These are phyloP conservation scores for Suhomyces panamericanus DNA, from an alignment of 1,139 yeast species.

Conservation along the genomic window DNA sequence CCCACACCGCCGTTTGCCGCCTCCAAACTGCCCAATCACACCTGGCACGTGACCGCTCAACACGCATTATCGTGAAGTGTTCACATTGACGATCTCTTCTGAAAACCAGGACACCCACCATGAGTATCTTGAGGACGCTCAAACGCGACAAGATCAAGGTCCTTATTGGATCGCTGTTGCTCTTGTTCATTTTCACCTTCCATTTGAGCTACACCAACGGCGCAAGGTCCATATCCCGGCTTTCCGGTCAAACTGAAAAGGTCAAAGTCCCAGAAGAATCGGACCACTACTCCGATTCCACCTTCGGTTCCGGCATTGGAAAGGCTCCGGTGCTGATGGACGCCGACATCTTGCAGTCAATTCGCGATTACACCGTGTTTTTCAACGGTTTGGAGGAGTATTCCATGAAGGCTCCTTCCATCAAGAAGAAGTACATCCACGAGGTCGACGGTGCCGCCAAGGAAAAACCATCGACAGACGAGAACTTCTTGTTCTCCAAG, in stretches of 20 bases:
- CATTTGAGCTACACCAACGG: conserved; percentile 1
- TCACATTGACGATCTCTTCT: too few relatives aligned
- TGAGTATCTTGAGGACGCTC: conserved; percentile 12
- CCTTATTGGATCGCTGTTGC: conserved; percentile 6
- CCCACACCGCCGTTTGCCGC: too few relatives aligned
- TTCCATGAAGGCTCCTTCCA: conserved; percentile 29
- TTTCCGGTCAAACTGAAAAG: background rate
- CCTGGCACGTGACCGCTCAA: conserved; percentile 1
- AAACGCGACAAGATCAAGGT: conserved; percentile 16
- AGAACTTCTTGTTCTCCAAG: conserved; percentile 36
- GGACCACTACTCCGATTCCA: background rate
- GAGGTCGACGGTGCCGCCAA: conserved; percentile 27
- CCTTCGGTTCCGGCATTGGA: background rate
- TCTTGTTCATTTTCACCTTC: background rate
- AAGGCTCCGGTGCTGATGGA: background rate
- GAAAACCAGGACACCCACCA: background rate
- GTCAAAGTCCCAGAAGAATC: background rate
- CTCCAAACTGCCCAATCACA: too few relatives aligned
- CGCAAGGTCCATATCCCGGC: background rate
- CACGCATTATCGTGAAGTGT: too few relatives aligned
- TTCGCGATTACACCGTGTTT: conserved; percentile 35
- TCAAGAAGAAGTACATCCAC: conserved; percentile 36
- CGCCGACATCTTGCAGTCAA: conserved; percentile 7
- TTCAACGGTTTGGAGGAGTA: conserved; percentile 34
- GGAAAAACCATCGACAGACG: conserved; percentile 29